Evolutionary conservation across 306 rosid genomes (phyloP).

Genomic region (Inga laurina): DNA sequence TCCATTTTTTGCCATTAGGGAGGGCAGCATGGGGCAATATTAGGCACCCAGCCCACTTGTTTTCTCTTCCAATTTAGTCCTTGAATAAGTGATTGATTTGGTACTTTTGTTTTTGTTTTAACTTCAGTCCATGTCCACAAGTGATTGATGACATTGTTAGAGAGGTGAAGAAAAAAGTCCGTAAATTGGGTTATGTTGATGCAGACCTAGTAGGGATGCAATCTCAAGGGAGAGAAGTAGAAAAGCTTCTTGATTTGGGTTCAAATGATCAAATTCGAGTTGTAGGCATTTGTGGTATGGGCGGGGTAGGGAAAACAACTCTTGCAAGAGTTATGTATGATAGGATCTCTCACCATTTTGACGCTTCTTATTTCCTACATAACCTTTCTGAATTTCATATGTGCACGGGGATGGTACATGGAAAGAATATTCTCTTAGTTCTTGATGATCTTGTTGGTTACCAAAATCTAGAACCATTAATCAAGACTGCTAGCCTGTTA

Average conservation of each 20-base stretch:
- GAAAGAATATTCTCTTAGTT: background rate
- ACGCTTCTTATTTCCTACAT: background rate
- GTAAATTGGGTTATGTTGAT: background rate
- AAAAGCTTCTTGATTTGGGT: background rate
- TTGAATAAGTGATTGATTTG: background rate
- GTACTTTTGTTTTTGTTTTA: background rate
- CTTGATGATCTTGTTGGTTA: background rate
- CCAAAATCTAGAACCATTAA: background rate
- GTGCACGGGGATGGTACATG: no score
- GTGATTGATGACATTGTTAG: background rate
- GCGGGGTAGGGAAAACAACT: background rate
- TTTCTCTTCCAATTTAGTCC: background rate
- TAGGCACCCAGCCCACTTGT: background rate
- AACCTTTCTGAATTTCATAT: background rate
- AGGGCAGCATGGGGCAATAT: no score
- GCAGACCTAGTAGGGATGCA: background rate
- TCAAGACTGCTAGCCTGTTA: background rate
- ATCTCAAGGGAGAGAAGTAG: background rate
- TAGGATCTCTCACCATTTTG: background rate
- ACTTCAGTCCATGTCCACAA: background rate
- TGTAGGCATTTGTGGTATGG: background rate
- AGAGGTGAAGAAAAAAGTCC: background rate
- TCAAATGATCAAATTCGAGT: background rate
- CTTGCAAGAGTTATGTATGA: background rate
- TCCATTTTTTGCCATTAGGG: no score